Percentiles rank a stretch among this genome's conserved stretches.
Evolutionary conservation across 2,329 filamentous ascomycete species (phyloP).

Genomic region (Dactylonectria estremocensis): DNA sequence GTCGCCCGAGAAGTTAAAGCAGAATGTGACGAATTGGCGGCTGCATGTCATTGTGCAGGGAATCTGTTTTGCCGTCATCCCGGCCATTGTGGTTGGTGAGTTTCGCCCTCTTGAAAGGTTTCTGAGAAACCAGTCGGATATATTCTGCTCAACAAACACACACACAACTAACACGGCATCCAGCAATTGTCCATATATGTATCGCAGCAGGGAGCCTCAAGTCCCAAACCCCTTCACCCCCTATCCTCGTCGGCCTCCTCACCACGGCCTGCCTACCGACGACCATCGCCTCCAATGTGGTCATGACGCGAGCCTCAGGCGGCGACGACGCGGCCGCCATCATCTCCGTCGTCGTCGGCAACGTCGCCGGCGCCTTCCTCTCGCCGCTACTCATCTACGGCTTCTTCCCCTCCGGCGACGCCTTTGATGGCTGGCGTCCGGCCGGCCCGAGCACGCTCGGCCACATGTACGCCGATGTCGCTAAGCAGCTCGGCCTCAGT

Average conservation of each 20-base stretch:
- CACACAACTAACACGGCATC: constrained; percentile 30
- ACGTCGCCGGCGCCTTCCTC: constrained; percentile 78
- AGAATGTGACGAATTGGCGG: constrained; percentile 77
- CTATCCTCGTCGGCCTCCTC: constrained; percentile 77
- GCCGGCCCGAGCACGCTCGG: constrained; percentile 67
- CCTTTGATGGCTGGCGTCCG: constrained; percentile 71
- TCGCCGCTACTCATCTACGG: constrained; percentile 75
- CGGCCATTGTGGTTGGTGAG: constrained; percentile 72
- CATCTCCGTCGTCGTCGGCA: constrained; percentile 80
- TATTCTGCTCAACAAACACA: too few relatives aligned
- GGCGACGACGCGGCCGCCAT: constrained; percentile 77
- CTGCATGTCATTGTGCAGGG: constrained; percentile 78
- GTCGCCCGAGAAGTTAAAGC: constrained; percentile 71
- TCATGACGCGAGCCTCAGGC: constrained; percentile 79
- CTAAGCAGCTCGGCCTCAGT: constrained; percentile 78
- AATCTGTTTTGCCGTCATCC: constrained; percentile 77
- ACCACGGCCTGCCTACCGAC: constrained; percentile 79
- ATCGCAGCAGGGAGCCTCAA: constrained; percentile 63
- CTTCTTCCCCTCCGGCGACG: constrained; percentile 67
- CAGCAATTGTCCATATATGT: constrained; percentile 63
- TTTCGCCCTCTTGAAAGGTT: background rate
- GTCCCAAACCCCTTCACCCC: constrained; percentile 72
- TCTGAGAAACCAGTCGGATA: background rate
- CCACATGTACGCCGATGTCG: constrained; percentile 76
- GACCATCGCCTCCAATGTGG: constrained; percentile 80